These are phyloP conservation scores for Cerioporus squamosus DNA, from an alignment of 1,284 basidiomycete genomes.

Conservation along the genomic window DNA sequence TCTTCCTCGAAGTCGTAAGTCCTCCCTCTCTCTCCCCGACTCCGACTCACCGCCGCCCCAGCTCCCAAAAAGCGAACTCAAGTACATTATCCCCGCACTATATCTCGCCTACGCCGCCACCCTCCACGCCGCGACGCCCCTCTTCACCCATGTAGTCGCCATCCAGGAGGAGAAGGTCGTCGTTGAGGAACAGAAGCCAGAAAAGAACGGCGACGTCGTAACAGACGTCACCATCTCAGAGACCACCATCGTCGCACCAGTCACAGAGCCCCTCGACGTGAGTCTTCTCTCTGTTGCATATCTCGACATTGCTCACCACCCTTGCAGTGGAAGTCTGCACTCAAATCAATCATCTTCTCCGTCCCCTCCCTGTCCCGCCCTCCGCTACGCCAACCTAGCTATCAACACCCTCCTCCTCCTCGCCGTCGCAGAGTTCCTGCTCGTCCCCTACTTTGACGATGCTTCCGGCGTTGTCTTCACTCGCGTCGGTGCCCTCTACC, in stretches of 20 bases:
- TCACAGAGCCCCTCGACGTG: conserved; percentile 11
- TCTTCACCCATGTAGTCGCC: conserved; percentile 12
- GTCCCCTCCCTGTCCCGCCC: conserved; percentile 46
- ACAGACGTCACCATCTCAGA: conserved; percentile 17
- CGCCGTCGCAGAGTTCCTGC: conserved; percentile 54
- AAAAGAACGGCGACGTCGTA: conserved; percentile 14
- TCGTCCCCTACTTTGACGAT: conserved; percentile 56
- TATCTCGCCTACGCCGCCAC: conserved; percentile 15
- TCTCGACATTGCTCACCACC: background rate
- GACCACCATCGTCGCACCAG: conserved; percentile 10
- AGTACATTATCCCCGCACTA: conserved; percentile 18
- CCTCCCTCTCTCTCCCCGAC: background rate
- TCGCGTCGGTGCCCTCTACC: conserved; percentile 70
- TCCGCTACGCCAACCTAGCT: conserved; percentile 44
- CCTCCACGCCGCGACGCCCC: conserved; percentile 8
- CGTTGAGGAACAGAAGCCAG: conserved; percentile 11
- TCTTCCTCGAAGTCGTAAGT: conserved; percentile 32
- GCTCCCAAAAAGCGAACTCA: conserved; percentile 14
- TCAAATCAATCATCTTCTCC: conserved; percentile 44
- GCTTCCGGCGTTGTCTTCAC: conserved; percentile 63
- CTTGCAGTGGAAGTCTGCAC: conserved; percentile 21
- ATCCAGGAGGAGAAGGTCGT: conserved; percentile 18
- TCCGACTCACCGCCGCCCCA: background rate
- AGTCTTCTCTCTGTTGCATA: background rate
- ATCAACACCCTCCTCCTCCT: conserved; percentile 58